phyloP scores from a whole-genome alignment of 2,329 filamentous ascomycete species.

The Simplicillium aogashimaense region DNA sequence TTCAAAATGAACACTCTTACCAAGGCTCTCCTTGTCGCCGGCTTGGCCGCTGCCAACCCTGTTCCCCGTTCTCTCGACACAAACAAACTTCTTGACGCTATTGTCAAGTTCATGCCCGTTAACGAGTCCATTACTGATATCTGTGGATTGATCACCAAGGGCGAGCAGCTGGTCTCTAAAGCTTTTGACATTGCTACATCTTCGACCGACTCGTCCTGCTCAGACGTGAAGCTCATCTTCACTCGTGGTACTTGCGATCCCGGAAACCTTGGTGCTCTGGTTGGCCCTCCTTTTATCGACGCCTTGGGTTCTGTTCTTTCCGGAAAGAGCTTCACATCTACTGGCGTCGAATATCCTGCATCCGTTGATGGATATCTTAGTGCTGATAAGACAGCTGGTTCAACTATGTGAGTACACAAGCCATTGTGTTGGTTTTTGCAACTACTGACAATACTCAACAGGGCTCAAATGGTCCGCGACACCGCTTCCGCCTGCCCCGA shows the following conservation, averaged over 20 bases:
- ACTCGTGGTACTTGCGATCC: slow-evolving; percentile 19
- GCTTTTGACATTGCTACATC: slow-evolving; percentile 8
- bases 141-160: slow-evolving; percentile 7
- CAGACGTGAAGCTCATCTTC: slow-evolving; percentile 17
- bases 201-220: slow-evolving; percentile 10
- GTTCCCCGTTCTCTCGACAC: neutral
- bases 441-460: slow-evolving; percentile 7
- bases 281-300: slow-evolving; percentile 16
- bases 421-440: neutral
- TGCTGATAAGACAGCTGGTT: slow-evolving; percentile 10
- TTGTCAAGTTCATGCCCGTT: slow-evolving; percentile 8
- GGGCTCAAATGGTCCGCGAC: slow-evolving; percentile 20
- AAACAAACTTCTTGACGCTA: slow-evolving; percentile 1
- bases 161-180: slow-evolving; percentile 8
- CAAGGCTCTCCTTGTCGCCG: no score
- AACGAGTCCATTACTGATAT: slow-evolving; percentile 6
- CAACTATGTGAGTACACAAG: slow-evolving; percentile 12
- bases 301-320: slow-evolving; percentile 10
- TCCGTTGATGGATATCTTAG: slow-evolving; percentile 15
- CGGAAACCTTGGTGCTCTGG: slow-evolving; percentile 18
- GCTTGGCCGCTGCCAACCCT: no score
- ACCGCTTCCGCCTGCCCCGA: slow-evolving; percentile 13
- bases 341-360: slow-evolving; percentile 17
- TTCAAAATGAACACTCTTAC: no score
- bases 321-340: slow-evolving; percentile 11